Evolutionary conservation across 2,329 filamentous ascomycete species (phyloP), one percentile per base, ranked within the genome.

Genomic region (Fusarium sp.): DNA sequence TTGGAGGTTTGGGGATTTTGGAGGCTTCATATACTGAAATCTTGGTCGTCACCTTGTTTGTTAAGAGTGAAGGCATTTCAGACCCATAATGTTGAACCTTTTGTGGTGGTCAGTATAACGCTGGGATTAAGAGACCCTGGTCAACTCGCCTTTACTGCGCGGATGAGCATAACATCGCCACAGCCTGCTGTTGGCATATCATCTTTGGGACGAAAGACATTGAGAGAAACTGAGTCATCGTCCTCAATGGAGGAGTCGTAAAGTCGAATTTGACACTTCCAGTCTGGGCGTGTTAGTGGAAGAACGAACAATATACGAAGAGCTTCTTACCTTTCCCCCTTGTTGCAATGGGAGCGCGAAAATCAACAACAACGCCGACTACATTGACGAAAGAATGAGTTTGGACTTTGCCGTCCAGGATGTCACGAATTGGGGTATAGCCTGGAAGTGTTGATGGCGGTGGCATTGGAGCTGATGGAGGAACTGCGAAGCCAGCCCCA

Each of bases 281-380:
- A 86, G 70, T 91, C 89, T 91, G 52, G 2, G 5, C 26, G 40
- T 34, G 57, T 65, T 50, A 62, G 60, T 59, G 45, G 31, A 34
- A 42, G 26, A 21, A 45, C 22, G 17, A n/a, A 15, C n/a, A 33
- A 33, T 7, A 47, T 26, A 5, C 14, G 44, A 22, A n/a, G 7
- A 24, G 24, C 21, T 17, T 63, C 77, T 68, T 79, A 84, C 92
- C 90, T 24, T 76, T 73, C 22, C 86, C 84, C 55, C 65, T 80
- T 2, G 89, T 89, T 13, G 76, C 57, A 1, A 81, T 82, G 1
- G 88, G 86, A 1, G 83, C 78, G 58, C 88, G 84, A 49, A 84
- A 85, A 71, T 95, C 92, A 52, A 88, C 87, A 5, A 95, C 87
- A 6, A 95, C 79, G 2, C 93, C 94, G 51, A 94, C 85, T 40